These are phyloP conservation scores for Cadophora malorum DNA, from an alignment of 2,329 filamentous ascomycete species.

Conservation along the genomic window DNA sequence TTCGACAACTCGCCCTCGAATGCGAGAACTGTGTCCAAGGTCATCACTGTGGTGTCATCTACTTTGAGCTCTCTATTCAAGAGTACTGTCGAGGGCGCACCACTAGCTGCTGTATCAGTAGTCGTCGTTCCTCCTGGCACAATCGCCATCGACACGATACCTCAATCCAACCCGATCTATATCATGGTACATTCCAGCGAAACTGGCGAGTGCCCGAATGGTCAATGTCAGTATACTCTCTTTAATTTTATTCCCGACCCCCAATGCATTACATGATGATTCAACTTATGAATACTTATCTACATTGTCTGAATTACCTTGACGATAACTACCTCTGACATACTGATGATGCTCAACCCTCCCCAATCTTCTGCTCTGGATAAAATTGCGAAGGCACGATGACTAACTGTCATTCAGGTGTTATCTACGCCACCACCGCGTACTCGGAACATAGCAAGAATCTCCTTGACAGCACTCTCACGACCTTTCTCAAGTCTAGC, in stretches of 20 bases:
- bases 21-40: conserved; percentile 56
- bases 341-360: conserved; percentile 69
- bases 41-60: conserved; percentile 73
- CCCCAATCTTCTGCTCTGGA: conserved; percentile 21
- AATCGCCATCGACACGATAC: conserved; percentile 47
- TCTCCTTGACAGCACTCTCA: conserved; percentile 47
- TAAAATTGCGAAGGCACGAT: conserved; percentile 21
- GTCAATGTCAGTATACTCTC: conserved; percentile 79
- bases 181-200: conserved; percentile 82
- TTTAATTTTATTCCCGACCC: conserved; percentile 31
- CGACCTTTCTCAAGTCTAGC: conserved; percentile 49
- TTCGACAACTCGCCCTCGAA: conserved; percentile 22
- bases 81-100: conserved; percentile 73
- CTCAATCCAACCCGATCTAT: conserved; percentile 58
- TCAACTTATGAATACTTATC: conserved; percentile 92
- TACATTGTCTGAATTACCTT: conserved; percentile 99
- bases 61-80: conserved; percentile 72
- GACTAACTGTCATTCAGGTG: conserved; percentile 43
- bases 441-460: conserved; percentile 35
- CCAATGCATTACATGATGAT: conserved; percentile 77
- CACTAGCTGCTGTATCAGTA: conserved; percentile 75
- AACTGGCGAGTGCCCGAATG: conserved; percentile 85
- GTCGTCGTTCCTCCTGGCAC: conserved; percentile 67
- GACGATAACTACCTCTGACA: conserved; percentile 90
- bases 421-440: conserved; percentile 44